Percentiles rank a stretch among this genome's conserved stretches.
Conservation (phyloP, 768 basidiomycete genomes). For the Rhodotorula sphaerocarpa region DNA sequence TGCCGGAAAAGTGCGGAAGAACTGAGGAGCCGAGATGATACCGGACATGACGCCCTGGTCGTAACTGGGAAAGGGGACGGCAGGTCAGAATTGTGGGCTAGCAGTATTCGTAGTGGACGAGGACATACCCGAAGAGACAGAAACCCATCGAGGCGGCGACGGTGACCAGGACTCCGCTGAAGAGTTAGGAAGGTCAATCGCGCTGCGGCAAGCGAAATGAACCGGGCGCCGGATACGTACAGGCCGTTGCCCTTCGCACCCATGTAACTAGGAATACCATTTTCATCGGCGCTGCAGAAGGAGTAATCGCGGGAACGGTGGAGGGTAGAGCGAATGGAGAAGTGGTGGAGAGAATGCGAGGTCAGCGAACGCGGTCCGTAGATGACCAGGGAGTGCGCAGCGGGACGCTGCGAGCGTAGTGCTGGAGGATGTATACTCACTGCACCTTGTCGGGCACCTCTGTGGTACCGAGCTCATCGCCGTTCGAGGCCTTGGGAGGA, state of each 20-base stretch:
- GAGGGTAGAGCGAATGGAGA: too few relatives aligned
- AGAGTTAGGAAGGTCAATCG: conserved; percentile 15
- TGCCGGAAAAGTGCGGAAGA: conserved; percentile 40
- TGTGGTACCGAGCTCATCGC: too few relatives aligned
- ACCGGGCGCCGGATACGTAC: too few relatives aligned
- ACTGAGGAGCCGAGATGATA: conserved; percentile 40
- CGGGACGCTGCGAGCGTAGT: too few relatives aligned
- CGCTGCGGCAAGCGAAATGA: too few relatives aligned
- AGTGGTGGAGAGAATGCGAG: too few relatives aligned
- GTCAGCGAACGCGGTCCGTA: too few relatives aligned
- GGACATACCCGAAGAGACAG: conserved; percentile 18
- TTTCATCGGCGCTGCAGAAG: conserved; percentile 2
- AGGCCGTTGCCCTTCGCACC: conserved; percentile 15
- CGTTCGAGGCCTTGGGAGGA: too few relatives aligned
- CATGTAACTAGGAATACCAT: conserved; percentile 15
- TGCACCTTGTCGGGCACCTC: too few relatives aligned
- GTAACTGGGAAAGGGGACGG: conserved; percentile 27
- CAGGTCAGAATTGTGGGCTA: background rate
- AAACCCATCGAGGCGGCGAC: conserved; percentile 22
- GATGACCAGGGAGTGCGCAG: too few relatives aligned
- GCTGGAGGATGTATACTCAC: too few relatives aligned
- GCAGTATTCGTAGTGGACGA: too few relatives aligned
- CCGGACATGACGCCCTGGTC: conserved; percentile 43
- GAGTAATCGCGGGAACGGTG: background rate
- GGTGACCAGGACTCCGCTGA: conserved; percentile 19